Conservation (phyloP, 768 basidiomycete genomes). For the Suillus weaverae region DNA sequence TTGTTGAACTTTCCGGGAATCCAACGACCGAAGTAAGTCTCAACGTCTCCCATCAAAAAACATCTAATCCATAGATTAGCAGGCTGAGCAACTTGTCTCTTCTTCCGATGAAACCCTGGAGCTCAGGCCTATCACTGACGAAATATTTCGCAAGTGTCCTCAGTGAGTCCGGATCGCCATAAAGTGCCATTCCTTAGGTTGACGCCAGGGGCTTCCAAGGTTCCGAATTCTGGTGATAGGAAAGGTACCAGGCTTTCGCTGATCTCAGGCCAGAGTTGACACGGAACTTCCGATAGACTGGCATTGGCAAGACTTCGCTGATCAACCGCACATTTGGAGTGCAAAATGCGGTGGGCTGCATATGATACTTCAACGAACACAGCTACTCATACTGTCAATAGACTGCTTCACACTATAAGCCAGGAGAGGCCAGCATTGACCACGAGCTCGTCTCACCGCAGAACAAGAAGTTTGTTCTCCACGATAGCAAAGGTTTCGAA, state of each 20-base stretch:
- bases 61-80: neutral
- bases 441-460: slow-evolving; percentile 11
- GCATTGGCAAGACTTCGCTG: neutral
- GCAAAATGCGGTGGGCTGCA: neutral
- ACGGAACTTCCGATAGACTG: neutral
- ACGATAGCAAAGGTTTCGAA: slow-evolving; percentile 21
- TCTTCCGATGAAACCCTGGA: neutral
- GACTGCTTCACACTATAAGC: neutral
- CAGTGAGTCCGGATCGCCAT: neutral
- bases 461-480: slow-evolving; percentile 14
- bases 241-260: neutral
- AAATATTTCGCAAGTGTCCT: neutral
- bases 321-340: neutral
- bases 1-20: neutral
- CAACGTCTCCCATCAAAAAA: neutral
- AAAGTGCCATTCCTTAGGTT: neutral
- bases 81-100: neutral
- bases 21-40: neutral
- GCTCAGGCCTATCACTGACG: neutral
- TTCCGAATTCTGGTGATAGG: neutral
- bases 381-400: neutral
- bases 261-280: neutral
- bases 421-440: slow-evolving; percentile 11
- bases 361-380: neutral
- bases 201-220: neutral